Conservation (phyloP, 2,329 filamentous ascomycete species). For the Aspergillus sp. region DNA sequence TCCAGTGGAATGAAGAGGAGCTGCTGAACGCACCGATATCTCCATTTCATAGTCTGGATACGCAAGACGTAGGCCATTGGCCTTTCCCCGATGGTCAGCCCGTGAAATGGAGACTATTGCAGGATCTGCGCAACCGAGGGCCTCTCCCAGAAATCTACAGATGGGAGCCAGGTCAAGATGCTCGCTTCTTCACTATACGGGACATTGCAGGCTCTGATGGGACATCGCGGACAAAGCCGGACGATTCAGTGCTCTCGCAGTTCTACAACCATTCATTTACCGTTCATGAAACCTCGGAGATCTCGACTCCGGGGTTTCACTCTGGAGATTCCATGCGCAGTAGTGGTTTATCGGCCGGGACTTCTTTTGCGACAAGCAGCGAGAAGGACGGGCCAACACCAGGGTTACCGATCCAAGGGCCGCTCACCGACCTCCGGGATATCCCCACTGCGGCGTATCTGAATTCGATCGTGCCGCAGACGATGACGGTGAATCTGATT, state of each 20-base stretch:
- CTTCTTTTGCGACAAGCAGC: slow-evolving; percentile 19
- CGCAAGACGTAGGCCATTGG: slow-evolving; percentile 7
- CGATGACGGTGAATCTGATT: slow-evolving; percentile 79
- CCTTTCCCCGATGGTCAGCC: slow-evolving; percentile 15
- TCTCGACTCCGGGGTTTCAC: slow-evolving; percentile 26
- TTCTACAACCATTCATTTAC: slow-evolving; percentile 81
- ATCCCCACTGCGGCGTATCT: slow-evolving; percentile 70
- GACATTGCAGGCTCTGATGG: slow-evolving; percentile 28
- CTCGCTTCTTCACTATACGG: slow-evolving; percentile 34
- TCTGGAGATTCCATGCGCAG: slow-evolving; percentile 28
- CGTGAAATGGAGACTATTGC: slow-evolving; percentile 36
- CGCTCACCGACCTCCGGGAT: slow-evolving; percentile 65
- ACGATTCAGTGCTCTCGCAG: slow-evolving; percentile 53
- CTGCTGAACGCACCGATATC: slow-evolving; percentile 53
- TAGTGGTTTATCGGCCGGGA: slow-evolving; percentile 23
- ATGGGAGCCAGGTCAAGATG: slow-evolving; percentile 9
- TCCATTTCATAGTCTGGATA: slow-evolving; percentile 30
- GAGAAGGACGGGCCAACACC: slow-evolving; percentile 16
- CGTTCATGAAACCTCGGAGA: slow-evolving; percentile 60
- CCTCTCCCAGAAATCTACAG: slow-evolving; percentile 5
- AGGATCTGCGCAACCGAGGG: slow-evolving; percentile 9
- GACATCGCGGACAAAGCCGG: slow-evolving; percentile 13
- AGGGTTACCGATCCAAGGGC: slow-evolving; percentile 41
- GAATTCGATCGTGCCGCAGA: slow-evolving; percentile 70
- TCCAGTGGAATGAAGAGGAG: slow-evolving; percentile 57